Base-by-base conservation (phyloP, 169 alveolate species). In the Theileria parva region DNA sequence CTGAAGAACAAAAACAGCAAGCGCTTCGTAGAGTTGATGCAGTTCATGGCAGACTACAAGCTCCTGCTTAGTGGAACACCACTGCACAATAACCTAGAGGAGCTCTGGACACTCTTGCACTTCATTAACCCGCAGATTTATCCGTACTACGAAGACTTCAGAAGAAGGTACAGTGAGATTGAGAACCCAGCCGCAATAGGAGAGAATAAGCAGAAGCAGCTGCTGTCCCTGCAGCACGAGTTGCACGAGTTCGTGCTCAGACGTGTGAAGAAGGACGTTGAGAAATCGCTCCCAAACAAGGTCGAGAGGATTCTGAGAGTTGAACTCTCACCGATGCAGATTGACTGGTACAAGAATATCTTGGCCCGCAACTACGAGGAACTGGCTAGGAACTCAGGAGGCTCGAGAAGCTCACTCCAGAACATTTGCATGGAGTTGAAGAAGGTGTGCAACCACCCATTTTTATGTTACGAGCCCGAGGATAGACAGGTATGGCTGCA, bases 401-500 rank as follows among this genome's bases (percentile, higher is more conserved):
- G 97, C 21, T 92, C 96, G 8, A 91, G 94, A 39, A 93, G 93
- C 30, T 92, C 97, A 0, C 85, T 95, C 53, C 97, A 94, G 63
- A 95, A 95, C 79, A 95, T 94, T 9, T 94, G 97, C 30, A 97
- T 98, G 99, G 98, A 98, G 85, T 92, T 98, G 37, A 96, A 98
- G 77, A 98, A 98, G 83, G 97, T 96, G 19, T 97, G 99, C 86
- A 96, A 97, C 83, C 99, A 98, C 85, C 99, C 99, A n/a, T 98
- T 95, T 87, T 84, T 97, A 55, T 95, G 98, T 66, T 96, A 96
- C 76, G 96, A 96, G 32, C 96, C 98, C 1, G 98, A 96, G 70
- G 97, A 95, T 69, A 66, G 91, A 37, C 92, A 87, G 78, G 80
- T 71, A 50, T 91, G 92, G 88, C 89, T 76, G 53, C 95, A 97